Evolutionary conservation across 805 yeast genomes (phyloP), one percentile per base, ranked within the genome.

Genomic region (Saturnispora ahearnii): DNA sequence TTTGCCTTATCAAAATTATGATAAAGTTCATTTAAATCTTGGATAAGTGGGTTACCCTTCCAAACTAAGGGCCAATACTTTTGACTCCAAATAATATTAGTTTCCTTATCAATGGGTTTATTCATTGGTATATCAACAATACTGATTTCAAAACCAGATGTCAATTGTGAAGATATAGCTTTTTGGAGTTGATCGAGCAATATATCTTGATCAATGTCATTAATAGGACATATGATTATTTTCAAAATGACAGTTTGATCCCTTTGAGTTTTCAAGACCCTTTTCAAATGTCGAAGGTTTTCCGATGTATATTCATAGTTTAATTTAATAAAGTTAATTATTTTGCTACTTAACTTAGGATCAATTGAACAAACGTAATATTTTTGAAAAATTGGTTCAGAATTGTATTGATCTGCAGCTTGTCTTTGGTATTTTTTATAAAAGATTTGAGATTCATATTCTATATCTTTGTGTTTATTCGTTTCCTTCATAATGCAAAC

Each of bases 21-120:
- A 47, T 53, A 55, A 22, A 55, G 50, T 50, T 77, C 79, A 29
- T 82, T 79, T 37, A 87, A 64, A 31, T 76, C 76, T 59, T 85
- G 93, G 52, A 81, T 79, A 56, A 81, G 73, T 0, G 96, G 95
- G 60, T 90, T 88, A 0, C 98, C 98, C 57, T 89, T 82, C 98
- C 98, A 93, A 37, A 87, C 73, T 48, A 87, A 67, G 0, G 98
- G 98, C 99, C 98, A 91, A 55, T 74, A 77, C 15, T 68, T 56
- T 4, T 64, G 50, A 2, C 89, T 76, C 96, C 96, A 90, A 40
- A 70, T 68, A 1, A 65, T 51, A 22, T 84, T 75, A 13, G 79
- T 63, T n/a, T 82, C 88, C 56, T 82, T 85, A 3, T 87, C 79
- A 5, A 75, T 71, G 0, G 97, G 95, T n/a, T 77, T 74, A 50